Percentiles rank a stretch among this genome's conserved stretches.
Evolutionary conservation across 163 green algal species (phyloP).

Genomic region (Chlamydomonas reinhardtii): DNA sequence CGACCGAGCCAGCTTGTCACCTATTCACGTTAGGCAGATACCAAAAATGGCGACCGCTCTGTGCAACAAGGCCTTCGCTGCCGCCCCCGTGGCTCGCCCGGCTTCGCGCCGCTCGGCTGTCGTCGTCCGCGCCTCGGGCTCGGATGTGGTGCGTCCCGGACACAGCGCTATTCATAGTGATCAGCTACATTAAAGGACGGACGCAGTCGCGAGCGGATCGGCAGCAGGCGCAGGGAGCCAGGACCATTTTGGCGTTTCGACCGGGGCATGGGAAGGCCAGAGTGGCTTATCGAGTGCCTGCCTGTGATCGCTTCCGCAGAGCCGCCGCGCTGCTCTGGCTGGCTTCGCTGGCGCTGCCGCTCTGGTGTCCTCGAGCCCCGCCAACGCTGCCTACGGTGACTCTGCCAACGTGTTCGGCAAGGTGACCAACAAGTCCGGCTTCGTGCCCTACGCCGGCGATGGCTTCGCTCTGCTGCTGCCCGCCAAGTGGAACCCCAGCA

Average conservation of each 20-base stretch:
- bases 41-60: slow-evolving; percentile 39
- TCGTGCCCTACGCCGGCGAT: slow-evolving; percentile 93
- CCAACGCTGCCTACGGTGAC: slow-evolving; percentile 91
- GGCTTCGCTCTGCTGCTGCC: slow-evolving; percentile 94
- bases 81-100: slow-evolving; percentile 20
- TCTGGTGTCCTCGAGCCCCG: slow-evolving; percentile 69
- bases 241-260: no score
- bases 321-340: slow-evolving; percentile 79
- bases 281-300: not conserved
- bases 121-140: slow-evolving; percentile 29
- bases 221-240: no score
- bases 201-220: no score
- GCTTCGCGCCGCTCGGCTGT: slow-evolving; percentile 39
- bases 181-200: not conserved
- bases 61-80: slow-evolving; percentile 46
- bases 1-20: not conserved
- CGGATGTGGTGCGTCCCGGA: slow-evolving; percentile 39
- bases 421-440: slow-evolving; percentile 92
- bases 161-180: not conserved
- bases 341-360: slow-evolving; percentile 78
- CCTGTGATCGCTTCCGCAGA: slow-evolving; percentile 53
- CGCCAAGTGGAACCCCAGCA: slow-evolving; percentile 97
- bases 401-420: slow-evolving; percentile 91
- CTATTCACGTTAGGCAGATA: slow-evolving; percentile 10
- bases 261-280: no score